Base-by-base conservation (phyloP, 805 yeast genomes). In the Kazachstania psychrophila region DNA sequence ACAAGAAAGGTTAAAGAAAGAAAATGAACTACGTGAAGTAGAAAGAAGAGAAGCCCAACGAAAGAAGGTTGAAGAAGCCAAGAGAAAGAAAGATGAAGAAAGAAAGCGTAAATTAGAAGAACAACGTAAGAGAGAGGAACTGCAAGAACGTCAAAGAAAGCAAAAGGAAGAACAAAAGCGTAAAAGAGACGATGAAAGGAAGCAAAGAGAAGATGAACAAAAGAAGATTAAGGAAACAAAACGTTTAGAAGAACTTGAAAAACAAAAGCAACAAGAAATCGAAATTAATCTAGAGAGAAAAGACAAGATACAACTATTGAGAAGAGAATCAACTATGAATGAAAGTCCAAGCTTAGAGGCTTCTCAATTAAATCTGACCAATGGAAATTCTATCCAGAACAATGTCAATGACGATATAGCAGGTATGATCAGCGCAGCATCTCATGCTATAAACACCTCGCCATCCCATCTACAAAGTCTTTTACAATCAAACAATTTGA, bases 1-100 rank as follows among this genome's bases (percentile, higher is more conserved):
- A 39, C 62, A 60, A 39, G 77, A 72, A 45, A 75, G 73, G 43
- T 68, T 72, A 4, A 50, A 48, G 33, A 50, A 47, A 34, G 58
- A 56, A 59, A 70, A 52, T 51, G 65, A 45, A 59, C 60, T 48
- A 60, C 66, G 54, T 62, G 69, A 54, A 62, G 54, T 28, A 62
- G 67, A 54, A 48, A 62, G 56, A 61, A 62, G 61, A 47, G 66
- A 58, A 33, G 59, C 46, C 35, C 60, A 51, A 45, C 47, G 54
- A 52, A 58, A 51, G 43, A 62, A 53, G 44, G 66, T 52, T 41
- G 73, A 65, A 49, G 69, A 61, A 42, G 60, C 54, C 51, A 58
- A 55, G 31, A 52, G 49, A 23, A 60, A 54, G 40, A 58, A 52
- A 31, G 62, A 67, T 49, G 64, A 66, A 47, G 63, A 68, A 42